phyloP scores from a whole-genome alignment of 306 rosid genomes.

The Pachyrhizus erosus region DNA sequence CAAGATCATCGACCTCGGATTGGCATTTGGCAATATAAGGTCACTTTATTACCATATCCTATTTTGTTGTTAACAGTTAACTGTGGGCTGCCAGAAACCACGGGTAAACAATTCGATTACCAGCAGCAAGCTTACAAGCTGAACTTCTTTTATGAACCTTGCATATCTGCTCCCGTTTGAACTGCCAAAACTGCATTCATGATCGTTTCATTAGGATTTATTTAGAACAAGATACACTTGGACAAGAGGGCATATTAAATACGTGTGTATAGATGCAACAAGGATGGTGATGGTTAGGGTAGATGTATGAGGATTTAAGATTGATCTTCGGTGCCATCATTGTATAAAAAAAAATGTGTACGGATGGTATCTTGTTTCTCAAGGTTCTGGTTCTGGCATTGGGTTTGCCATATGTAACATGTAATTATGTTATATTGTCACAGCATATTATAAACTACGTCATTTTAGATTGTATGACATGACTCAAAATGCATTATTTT shows the following conservation, averaged over 20 bases:
- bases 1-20: conserved; percentile 3
- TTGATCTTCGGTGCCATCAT: no score
- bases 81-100: conserved; percentile 1
- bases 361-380: no score
- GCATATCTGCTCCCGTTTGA: not conserved
- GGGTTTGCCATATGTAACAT: no score
- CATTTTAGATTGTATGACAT: no score
- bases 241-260: not conserved
- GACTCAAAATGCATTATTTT: no score
- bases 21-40: conserved; percentile 21
- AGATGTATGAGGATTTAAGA: no score
- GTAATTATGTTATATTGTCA: no score
- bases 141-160: not conserved
- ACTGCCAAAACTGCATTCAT: not conserved
- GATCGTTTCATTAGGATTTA: not conserved
- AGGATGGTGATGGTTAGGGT: no score
- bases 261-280: not conserved
- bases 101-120: not conserved
- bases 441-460: no score
- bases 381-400: no score
- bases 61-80: conserved; percentile 13
- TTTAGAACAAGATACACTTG: not conserved
- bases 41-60: conserved; percentile 22
- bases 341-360: no score
- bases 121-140: not conserved